Base-by-base conservation (phyloP, 176 grass and related monocot species). In the Chrysopogon serrulatus region DNA sequence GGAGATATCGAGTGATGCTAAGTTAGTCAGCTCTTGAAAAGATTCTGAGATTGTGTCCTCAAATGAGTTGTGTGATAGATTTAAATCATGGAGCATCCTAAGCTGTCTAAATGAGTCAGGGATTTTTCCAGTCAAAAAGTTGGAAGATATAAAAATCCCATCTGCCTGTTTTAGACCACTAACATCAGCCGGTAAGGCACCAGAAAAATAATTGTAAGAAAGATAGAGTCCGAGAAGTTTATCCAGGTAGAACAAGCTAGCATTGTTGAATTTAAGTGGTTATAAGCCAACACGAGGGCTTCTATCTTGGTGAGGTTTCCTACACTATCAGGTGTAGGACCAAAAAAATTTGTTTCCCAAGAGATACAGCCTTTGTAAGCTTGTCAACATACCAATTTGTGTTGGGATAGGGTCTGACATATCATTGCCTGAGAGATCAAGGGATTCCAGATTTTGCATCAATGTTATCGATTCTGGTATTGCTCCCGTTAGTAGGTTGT, bases 201-300 rank as follows among this genome's bases (percentile, higher is more conserved):
- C 51, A n/a, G 51, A n/a, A n/a, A 21, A 21, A 8, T 21, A 53
- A 56, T 56, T 56, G 21, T 56, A 10, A 56, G 51, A 56, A 56
- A n/a, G 21, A 10, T n/a, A 7, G 8, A 56, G 51, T n/a, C 8
- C 8, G 21, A 56, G 19, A 56, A 56, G 51, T 56, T 56, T 56
- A 10, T 23, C 21, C 8, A 56, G 8, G n/a, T 0, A 10, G 51
- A 56, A 56, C 4, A 56, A 56, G 51, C 21, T 56, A n/a, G 51
- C 19, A 56, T 10, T n/a, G 51, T 56, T 8, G 51, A 56, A n/a
- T 56, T 56, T 56, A 56, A n/a, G 8, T 56, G 51, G 8, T 56
- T 56, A 56, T n/a, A 10, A n/a, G 7, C 7, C 21, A 56, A 56
- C 0, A 10, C 0, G 21, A 56, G 7, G 21, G 0, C 0, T 10